Conservation (phyloP, 352 stramenopile species). For the Pythium pyrilobum region DNA sequence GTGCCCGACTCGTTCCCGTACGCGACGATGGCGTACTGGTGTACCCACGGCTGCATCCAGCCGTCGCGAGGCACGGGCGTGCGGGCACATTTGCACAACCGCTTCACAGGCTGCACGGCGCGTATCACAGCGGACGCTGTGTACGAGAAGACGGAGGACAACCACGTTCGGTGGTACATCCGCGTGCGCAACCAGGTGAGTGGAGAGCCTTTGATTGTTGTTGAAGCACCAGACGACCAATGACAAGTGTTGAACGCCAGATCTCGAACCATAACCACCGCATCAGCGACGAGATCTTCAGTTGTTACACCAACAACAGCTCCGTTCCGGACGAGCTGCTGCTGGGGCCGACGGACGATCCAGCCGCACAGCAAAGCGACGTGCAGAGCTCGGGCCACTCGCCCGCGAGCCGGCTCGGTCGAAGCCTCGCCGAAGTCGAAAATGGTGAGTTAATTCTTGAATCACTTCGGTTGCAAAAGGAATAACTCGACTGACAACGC, state of each 20-base stretch:
- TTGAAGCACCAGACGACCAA: too few species aligned
- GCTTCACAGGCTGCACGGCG: slow-evolving; percentile 71
- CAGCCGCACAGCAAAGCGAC: slow-evolving; percentile 5
- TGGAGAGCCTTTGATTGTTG: not conserved
- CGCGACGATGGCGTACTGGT: slow-evolving; percentile 83
- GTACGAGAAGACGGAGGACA: slow-evolving; percentile 46
- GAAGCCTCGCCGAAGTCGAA: too few species aligned
- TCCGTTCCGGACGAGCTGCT: slow-evolving; percentile 67
- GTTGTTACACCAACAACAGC: slow-evolving; percentile 78
- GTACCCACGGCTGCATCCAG: slow-evolving; percentile 78
- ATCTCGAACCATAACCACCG: slow-evolving; percentile 74
- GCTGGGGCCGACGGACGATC: slow-evolving; percentile 25
- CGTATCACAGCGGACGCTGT: slow-evolving; percentile 72
- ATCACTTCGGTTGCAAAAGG: not conserved
- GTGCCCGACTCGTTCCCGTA: slow-evolving; percentile 74
- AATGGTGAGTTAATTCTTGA: too few species aligned
- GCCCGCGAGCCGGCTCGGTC: too few species aligned
- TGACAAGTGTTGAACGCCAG: too few species aligned
- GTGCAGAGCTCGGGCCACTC: too few species aligned
- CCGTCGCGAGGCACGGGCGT: slow-evolving; percentile 63
- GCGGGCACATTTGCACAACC: slow-evolving; percentile 70
- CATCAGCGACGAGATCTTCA: slow-evolving; percentile 75
- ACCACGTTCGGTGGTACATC: slow-evolving; percentile 55
- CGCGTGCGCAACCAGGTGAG: slow-evolving; percentile 69
- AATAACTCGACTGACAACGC: not conserved